Percentiles rank a stretch among this genome's conserved stretches.
Evolutionary conservation across 768 basidiomycete genomes (phyloP).

Genomic region (Tylopilus intermedius): DNA sequence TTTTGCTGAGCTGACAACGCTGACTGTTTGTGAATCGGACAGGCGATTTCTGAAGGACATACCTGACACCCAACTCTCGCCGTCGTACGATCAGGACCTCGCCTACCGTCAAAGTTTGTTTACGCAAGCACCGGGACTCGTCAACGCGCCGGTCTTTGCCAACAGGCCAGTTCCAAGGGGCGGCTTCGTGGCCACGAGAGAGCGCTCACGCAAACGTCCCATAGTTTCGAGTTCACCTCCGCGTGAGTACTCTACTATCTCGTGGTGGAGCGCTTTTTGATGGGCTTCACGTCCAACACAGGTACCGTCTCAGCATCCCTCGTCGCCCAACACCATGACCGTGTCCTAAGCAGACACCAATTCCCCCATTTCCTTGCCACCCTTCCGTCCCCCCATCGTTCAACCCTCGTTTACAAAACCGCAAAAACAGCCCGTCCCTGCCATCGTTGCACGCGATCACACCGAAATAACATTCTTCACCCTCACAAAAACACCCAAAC

Average conservation of each 20-base stretch:
- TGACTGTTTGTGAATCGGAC: conserved; percentile 50
- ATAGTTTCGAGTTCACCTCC: conserved; percentile 59
- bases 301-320: conserved; percentile 71
- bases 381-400: no score
- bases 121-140: conserved; percentile 52
- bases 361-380: no score
- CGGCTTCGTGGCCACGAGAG: conserved; percentile 33
- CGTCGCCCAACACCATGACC: conserved; percentile 8
- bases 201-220: conserved; percentile 29
- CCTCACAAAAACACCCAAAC: no score
- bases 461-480: no score
- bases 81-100: conserved; percentile 68
- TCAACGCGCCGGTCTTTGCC: conserved; percentile 50
- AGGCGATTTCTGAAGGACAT: conserved; percentile 59
- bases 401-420: no score
- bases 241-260: conserved; percentile 57
- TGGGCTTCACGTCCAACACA: conserved; percentile 60
- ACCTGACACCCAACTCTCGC: conserved; percentile 61
- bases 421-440: no score
- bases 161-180: conserved; percentile 44
- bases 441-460: no score
- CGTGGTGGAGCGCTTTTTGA: conserved; percentile 81
- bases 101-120: conserved; percentile 69
- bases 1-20: not conserved
- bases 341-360: no score